Percentiles rank a stretch among this genome's conserved stretches.
phyloP scores from a whole-genome alignment of 2,329 filamentous ascomycete genomes.

The Colletotrichum nymphaeae region DNA sequence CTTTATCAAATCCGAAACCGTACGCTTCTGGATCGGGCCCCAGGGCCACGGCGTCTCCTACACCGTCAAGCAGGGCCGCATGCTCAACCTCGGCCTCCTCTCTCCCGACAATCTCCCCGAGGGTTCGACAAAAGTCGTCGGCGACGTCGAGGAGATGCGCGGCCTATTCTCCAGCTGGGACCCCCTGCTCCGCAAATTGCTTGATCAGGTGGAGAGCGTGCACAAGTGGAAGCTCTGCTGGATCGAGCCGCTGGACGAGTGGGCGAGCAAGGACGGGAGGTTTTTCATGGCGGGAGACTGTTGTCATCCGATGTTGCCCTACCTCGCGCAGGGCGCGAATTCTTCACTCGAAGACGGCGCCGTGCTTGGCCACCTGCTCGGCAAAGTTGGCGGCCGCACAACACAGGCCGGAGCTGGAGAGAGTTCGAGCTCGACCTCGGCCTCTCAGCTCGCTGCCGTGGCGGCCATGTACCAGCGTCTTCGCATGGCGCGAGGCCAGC shows the following conservation, averaged over 20 bases:
- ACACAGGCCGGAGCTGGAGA: not conserved
- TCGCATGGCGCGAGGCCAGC: slow-evolving; percentile 29
- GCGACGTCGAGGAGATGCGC: slow-evolving; percentile 48
- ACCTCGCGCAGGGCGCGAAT: slow-evolving; percentile 57
- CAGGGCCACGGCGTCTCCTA: slow-evolving; percentile 62
- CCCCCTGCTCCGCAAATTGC: slow-evolving; percentile 47
- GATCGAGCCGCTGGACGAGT: slow-evolving; percentile 50
- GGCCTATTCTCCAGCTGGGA: slow-evolving; percentile 50
- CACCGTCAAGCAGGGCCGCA: slow-evolving; percentile 52
- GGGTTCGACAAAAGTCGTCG: slow-evolving; percentile 38
- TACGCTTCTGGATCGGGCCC: slow-evolving; percentile 67
- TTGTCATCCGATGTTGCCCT: slow-evolving; percentile 60
- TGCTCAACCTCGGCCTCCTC: slow-evolving; percentile 54
- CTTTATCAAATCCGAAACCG: slow-evolving; percentile 57
- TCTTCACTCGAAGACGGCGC: slow-evolving; percentile 33
- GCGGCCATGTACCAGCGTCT: slow-evolving; percentile 36
- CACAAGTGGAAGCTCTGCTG: slow-evolving; percentile 61
- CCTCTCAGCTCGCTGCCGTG: slow-evolving; percentile 25
- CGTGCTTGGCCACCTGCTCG: slow-evolving; percentile 36
- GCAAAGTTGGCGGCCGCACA: slow-evolving; percentile 14
- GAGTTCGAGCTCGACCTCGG: not conserved
- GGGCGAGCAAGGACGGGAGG: slow-evolving; percentile 53
- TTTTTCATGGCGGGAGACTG: slow-evolving; percentile 55
- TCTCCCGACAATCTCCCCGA: slow-evolving; percentile 35
- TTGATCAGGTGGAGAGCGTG: slow-evolving; percentile 49